A percentile compares a stretch with the other conserved stretches of the same genome.
These are phyloP conservation scores for Hymenoscyphus linearis DNA, from an alignment of 2,329 filamentous ascomycete genomes.

Conservation along the genomic window DNA sequence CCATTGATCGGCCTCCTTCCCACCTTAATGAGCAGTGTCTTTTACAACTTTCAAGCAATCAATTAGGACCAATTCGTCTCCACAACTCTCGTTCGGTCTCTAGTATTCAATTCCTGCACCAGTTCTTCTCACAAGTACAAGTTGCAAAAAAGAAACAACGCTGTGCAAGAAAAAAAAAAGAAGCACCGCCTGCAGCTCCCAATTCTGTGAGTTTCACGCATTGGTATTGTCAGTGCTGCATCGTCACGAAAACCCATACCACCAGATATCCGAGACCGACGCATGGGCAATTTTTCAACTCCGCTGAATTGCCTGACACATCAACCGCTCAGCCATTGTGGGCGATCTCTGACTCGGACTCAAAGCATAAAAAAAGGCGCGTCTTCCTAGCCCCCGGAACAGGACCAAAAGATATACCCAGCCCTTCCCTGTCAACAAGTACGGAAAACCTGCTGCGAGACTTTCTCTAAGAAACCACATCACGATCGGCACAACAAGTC, in stretches of 20 bases:
- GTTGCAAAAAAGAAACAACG: neutral
- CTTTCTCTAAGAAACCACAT: slow-evolving; percentile 2
- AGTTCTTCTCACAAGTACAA: neutral
- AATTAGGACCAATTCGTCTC: too few relatives aligned
- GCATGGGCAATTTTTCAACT: slow-evolving; percentile 24
- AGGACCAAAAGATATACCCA: slow-evolving; percentile 7
- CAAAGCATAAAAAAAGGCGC: slow-evolving; percentile 12
- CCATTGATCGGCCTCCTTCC: neutral
- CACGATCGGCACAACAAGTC: slow-evolving; percentile 19
- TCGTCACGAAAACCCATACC: slow-evolving; percentile 17
- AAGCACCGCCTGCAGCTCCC: neutral
- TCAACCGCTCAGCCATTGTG: slow-evolving; percentile 10
- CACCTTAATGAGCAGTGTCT: too few relatives aligned
- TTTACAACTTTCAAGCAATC: too few relatives aligned
- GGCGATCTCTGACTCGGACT: slow-evolving; percentile 7
- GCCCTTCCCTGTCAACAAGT: slow-evolving; percentile 7
- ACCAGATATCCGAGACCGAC: slow-evolving; percentile 25
- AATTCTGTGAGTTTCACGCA: slow-evolving; percentile 22
- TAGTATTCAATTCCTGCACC: too few relatives aligned
- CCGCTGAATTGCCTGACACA: slow-evolving; percentile 23
- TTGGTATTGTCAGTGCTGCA: slow-evolving; percentile 21
- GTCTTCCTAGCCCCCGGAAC: slow-evolving; percentile 3
- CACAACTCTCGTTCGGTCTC: too few relatives aligned
- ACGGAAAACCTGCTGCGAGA: slow-evolving; percentile 1
- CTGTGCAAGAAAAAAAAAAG: slow-evolving; percentile 7